Base-by-base conservation (phyloP, 306 rosid genomes). In the Bauhinia variegata region DNA sequence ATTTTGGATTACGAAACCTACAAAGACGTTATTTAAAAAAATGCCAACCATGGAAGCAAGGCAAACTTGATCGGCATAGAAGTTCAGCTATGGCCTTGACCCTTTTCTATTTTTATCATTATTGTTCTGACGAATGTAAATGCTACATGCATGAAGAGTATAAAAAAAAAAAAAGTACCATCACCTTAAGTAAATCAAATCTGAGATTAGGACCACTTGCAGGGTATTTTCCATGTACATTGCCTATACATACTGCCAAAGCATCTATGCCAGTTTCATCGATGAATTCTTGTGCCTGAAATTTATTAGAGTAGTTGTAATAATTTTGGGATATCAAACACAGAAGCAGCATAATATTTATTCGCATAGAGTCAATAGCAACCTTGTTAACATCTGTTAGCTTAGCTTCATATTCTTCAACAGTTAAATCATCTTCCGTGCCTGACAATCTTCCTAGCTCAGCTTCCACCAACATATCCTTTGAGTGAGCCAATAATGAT, bases 201-300 rank as follows among this genome's bases (percentile, higher is more conserved):
- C 78, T 87, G 79, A 92, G 93, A 64, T 86, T 82, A 46, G 98
- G 98, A 68, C 96, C 98, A 78, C 86, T 81, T 57, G 88, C 84
- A 7, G 98, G 96, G 77, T 92, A 92, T 63, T 89, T 92, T 11
- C 98, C 98, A 70, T 92, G 96, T 51, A 86, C 96, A 65, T 92
- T 92, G 39, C 98, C 96, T 18, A 92, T 89, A 70, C 98, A 92
- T 16, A 92, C 98, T 58, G 98, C 98, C 87, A 92, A 86, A 82
- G 98, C 95, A 81, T 89, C 98, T 86, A 89, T 84, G n/a, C 91
- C 79, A 15, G 98, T 92, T 76, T 84, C 85, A 64, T 85, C 87
- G 67, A 92, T 87, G 86, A 92, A 92, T 67, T 82, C 80, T 78
- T 86, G 75, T 54, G 98, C 98, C 98, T 92, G 92, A 76, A 78